phyloP scores from a whole-genome alignment of 306 rosid genomes.

The Vicia faba region DNA sequence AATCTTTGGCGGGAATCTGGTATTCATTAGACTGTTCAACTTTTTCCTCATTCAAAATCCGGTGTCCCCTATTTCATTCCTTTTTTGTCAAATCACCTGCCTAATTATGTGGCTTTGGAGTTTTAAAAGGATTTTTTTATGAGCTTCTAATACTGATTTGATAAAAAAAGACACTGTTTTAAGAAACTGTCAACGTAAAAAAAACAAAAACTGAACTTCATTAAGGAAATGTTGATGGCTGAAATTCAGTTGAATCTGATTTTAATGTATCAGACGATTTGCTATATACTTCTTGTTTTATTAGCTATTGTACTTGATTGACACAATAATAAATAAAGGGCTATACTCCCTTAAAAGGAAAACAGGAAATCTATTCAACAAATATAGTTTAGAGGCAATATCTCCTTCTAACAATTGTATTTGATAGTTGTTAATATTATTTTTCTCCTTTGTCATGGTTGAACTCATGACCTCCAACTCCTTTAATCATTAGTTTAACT shows the following conservation, averaged over 20 bases:
- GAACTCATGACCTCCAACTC: too few relatives aligned
- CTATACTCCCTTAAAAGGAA: slow-evolving; percentile 8
- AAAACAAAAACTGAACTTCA: not conserved
- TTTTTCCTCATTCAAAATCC: slow-evolving; percentile 4
- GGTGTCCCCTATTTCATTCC: slow-evolving; percentile 9
- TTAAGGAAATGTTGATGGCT: slow-evolving; percentile 18
- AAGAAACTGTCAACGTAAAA: not conserved
- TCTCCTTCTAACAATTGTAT: slow-evolving; percentile 23
- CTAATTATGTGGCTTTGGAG: not conserved
- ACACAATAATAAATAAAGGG: not conserved
- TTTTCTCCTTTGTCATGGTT: too few relatives aligned
- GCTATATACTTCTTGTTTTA: not conserved
- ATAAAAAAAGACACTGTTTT: slow-evolving; percentile 6
- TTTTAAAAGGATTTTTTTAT: not conserved
- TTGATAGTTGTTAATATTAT: not conserved
- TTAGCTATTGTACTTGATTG: slow-evolving; percentile 7
- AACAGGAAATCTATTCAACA: not conserved
- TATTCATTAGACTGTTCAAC: slow-evolving; percentile 4
- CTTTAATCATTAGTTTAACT: too few relatives aligned
- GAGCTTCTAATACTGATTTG: slow-evolving; percentile 12
- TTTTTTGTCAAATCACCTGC: slow-evolving; percentile 5
- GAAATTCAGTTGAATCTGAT: slow-evolving; percentile 15
- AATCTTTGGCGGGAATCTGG: not conserved
- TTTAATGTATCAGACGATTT: slow-evolving; percentile 12
- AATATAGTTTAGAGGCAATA: slow-evolving; percentile 24